These are phyloP conservation scores for Dioscorea cayenensis DNA, from an alignment of 116 monocot genomes.

Conservation along the genomic window DNA sequence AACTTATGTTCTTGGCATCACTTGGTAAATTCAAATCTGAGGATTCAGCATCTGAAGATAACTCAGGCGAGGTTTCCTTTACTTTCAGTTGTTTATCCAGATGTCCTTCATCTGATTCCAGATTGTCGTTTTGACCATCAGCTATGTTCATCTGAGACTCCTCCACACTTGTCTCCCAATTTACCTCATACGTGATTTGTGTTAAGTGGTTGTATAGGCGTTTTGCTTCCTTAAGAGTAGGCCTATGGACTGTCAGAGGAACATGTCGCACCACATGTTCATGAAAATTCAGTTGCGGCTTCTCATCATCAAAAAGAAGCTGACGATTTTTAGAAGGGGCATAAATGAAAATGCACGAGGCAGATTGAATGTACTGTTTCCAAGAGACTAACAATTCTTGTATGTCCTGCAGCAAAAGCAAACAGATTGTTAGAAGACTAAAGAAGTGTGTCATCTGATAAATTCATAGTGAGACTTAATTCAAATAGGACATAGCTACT, in stretches of 20 bases:
- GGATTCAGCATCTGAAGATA: constrained; percentile 14
- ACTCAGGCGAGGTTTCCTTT: constrained; percentile 16
- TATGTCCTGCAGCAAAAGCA: constrained; percentile 60
- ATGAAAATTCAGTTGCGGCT: constrained; percentile 21
- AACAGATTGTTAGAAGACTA: neutral
- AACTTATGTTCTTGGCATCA: constrained; percentile 5
- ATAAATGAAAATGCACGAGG: constrained; percentile 47
- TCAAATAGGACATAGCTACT: neutral
- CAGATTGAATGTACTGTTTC: constrained; percentile 67
- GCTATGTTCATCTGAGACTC: constrained; percentile 2
- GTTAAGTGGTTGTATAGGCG: constrained; percentile 59
- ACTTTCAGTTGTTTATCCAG: constrained; percentile 10
- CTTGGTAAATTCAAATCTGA: neutral
- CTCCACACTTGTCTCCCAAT: constrained; percentile 13
- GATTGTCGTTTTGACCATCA: constrained; percentile 8
- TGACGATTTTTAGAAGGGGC: constrained; percentile 79
- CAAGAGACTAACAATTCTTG: constrained; percentile 75
- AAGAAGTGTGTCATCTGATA: neutral
- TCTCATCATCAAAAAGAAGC: constrained; percentile 73
- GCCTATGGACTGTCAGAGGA: constrained; percentile 72
- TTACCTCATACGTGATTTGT: constrained; percentile 31
- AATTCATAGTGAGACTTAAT: neutral
- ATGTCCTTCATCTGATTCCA: constrained; percentile 12
- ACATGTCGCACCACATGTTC: constrained; percentile 39
- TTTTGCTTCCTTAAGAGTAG: constrained; percentile 89